These are phyloP conservation scores for Coemansia sp. DNA, from an alignment of 192 early-diverging fungal species.

Conservation along the genomic window DNA sequence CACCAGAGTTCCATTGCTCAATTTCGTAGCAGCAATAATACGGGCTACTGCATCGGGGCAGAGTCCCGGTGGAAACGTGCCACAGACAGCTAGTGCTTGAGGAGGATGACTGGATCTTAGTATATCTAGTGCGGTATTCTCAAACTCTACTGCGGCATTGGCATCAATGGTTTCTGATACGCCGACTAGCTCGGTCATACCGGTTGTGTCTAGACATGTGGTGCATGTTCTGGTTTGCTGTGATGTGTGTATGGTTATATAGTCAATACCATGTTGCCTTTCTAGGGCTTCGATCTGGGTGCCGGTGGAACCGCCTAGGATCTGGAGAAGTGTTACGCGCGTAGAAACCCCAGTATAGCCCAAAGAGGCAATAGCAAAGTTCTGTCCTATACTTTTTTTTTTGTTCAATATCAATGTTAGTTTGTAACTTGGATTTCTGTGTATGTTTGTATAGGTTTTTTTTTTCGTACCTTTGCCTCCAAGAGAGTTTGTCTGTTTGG, in stretches of 20 bases:
- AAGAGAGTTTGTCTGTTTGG: slow-evolving; percentile 34
- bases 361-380: slow-evolving; percentile 37
- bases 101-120: slow-evolving; percentile 5
- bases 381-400: slow-evolving; percentile 21
- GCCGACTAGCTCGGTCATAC: slow-evolving; percentile 46
- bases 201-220: slow-evolving; percentile 25
- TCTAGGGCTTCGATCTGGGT: slow-evolving; percentile 35
- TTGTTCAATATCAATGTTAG: not conserved
- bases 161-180: slow-evolving; percentile 19
- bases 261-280: slow-evolving; percentile 15
- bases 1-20: slow-evolving; percentile 18
- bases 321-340: slow-evolving; percentile 32
- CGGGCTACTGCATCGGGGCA: slow-evolving; percentile 8
- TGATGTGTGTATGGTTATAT: slow-evolving; percentile 14
- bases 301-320: slow-evolving; percentile 30
- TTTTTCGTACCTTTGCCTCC: slow-evolving; percentile 33
- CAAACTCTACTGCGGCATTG: slow-evolving; percentile 12
- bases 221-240: slow-evolving; percentile 33
- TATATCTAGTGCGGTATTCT: slow-evolving; percentile 1
- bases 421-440: not conserved
- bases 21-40: not conserved
- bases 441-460: not conserved
- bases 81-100: slow-evolving; percentile 35
- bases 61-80: slow-evolving; percentile 36
- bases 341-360: slow-evolving; percentile 13